Base-by-base conservation (phyloP, 78 protist genomes). In the Guillardia theta region DNA sequence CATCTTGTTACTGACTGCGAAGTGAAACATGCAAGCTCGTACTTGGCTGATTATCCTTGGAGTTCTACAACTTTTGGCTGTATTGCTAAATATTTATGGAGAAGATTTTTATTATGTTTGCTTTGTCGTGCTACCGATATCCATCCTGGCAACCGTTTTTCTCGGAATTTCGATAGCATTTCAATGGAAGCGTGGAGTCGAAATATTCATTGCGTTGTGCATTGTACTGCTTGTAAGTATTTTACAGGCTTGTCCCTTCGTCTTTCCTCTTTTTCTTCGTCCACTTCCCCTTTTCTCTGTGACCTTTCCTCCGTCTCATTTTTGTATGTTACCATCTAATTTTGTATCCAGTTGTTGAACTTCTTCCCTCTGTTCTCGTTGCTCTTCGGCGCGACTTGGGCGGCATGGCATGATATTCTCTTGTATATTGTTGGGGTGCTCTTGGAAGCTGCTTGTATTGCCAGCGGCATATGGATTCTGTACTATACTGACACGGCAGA, bases 181-280 rank as follows among this genome's bases (percentile, higher is more conserved):
- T 43, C n/a, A 70, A 33, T 70, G 83, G 83, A 70, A 70, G 41
- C 83, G 83, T 12, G 83, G 83, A 22, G 83, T 70, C 46, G 83
- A 70, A 33, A 36, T 70, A 12, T 70, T 33, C 41, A 70, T 70
- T 33, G 33, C 41, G 10, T 6, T 70, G n/a, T 4, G 5, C 83
- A 6, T 24, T 33, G 22, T 70, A 15, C 83, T 70, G n/a, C 36
- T 70, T 43, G 41, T 70, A 58, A 58, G 70, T 30, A 8, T 30
- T 0, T 58, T 58, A 27, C 6, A 24, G 39, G 4, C 2, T 6
- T 8, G 27, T 24, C 70, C 27, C 70, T 24, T 58, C 27, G 21
- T 1, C 27, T 58, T 8, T 6, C 27, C 39, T 6, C 6, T 24
- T 58, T 3, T 6, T 1, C 39, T 10, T 50, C 30, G 30, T 50